Evolutionary conservation across 176 grass and related monocot species (phyloP).

Genomic region (Neostapfia colusana): DNA sequence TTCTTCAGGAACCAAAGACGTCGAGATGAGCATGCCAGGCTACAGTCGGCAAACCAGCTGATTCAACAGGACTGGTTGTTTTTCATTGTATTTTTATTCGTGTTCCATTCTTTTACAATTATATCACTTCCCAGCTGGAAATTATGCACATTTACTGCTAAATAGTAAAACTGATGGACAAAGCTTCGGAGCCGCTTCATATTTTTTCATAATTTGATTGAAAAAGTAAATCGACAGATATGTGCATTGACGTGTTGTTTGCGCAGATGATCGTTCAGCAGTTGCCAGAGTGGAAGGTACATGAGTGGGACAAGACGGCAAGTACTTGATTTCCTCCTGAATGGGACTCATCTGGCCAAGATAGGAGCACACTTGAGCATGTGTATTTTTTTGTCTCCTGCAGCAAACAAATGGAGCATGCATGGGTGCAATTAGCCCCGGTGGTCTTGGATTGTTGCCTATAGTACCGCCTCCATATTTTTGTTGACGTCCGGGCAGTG

Average conservation of each 20-base stretch:
- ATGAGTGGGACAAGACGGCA: conserved; percentile 66
- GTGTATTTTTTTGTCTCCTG: no score
- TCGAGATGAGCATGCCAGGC: conserved; percentile 95
- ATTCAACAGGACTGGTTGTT: conserved; percentile 61
- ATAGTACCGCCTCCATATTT: no score
- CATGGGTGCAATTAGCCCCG: no score
- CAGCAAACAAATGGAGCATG: no score
- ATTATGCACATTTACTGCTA: not conserved
- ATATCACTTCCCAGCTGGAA: not conserved
- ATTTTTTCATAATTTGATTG: not conserved
- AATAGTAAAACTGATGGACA: not conserved
- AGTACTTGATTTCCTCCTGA: not conserved
- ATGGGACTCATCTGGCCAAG: not conserved
- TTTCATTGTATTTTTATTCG: not conserved
- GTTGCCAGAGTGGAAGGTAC: conserved; percentile 83
- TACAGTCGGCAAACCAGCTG: conserved; percentile 65
- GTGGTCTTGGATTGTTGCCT: no score
- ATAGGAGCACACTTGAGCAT: not conserved
- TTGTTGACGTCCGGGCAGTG: no score
- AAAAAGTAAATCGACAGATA: not conserved
- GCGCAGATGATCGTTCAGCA: conserved; percentile 85
- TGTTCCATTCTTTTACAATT: not conserved
- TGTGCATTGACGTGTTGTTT: not conserved
- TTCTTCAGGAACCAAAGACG: conserved; percentile 72
- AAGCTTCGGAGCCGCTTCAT: not conserved